Evolutionary conservation across 78 protist species (phyloP).

Genomic region (Capsaspora owczarzaki): DNA sequence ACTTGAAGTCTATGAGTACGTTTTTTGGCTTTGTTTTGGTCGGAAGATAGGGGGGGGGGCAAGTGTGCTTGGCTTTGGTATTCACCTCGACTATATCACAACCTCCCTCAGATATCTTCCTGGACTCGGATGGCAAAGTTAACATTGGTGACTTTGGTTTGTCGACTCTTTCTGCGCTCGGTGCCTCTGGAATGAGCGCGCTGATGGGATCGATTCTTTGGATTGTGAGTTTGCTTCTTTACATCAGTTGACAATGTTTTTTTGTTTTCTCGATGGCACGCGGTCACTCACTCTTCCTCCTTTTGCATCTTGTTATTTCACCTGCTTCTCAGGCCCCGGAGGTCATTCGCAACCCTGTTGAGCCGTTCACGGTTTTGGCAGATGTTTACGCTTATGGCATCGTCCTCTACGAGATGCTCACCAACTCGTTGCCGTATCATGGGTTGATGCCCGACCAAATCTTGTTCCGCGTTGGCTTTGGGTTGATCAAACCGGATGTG

Average conservation of each 20-base stretch:
- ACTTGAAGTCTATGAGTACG: slow-evolving; percentile 11
- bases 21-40: no score
- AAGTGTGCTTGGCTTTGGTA: no score
- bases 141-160: slow-evolving; percentile 25
- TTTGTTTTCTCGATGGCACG: not conserved
- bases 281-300: slow-evolving; percentile 4
- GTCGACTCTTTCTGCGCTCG: not conserved
- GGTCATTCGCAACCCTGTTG: not conserved
- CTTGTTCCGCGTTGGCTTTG: slow-evolving; percentile 6
- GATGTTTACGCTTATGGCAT: slow-evolving; percentile 40
- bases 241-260: not conserved
- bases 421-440: slow-evolving; percentile 29
- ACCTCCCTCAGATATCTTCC: not conserved
- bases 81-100: not conserved
- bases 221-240: slow-evolving; percentile 13
- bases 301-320: no score
- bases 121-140: slow-evolving; percentile 1
- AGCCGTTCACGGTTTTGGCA: not conserved
- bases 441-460: slow-evolving; percentile 13
- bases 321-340: slow-evolving; percentile 35
- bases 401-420: slow-evolving; percentile 22
- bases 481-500: slow-evolving; percentile 3
- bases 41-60: no score
- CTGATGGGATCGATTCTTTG: slow-evolving; percentile 12
- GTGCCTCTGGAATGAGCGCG: not conserved